Base-by-base conservation (phyloP, 306 rosid genomes). In the Glycine latifolia region DNA sequence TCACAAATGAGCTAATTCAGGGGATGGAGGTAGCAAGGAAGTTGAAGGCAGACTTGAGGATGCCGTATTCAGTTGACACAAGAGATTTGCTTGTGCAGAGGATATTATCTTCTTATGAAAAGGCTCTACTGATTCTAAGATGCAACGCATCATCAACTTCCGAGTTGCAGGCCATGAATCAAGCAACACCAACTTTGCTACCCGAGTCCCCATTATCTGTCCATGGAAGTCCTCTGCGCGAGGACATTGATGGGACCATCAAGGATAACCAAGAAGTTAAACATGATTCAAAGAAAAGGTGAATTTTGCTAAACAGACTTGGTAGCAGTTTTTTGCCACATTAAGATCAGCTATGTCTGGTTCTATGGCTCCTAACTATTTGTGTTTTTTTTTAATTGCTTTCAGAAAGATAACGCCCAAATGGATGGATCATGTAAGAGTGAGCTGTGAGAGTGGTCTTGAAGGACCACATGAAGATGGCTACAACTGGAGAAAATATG, bases 391-490 rank as follows among this genome's bases (percentile, higher is more conserved):
- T 8, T n/a, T 55, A 81, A 63, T 65, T 73, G 79, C 35, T 83
- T 84, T 80, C 97, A 92, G 98, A 91, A 93, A 92, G 92, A 71
- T 47, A 52, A 16, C 79, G 85, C 90, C 94, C 35, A 91, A 87
- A 81, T 92, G 89, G 90, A 86, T 86, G 55, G 91, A 91, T 56
- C 97, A 89, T 55, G 89, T 88, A 53, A 89, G 89, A 88, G 89
- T 92, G 68, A 86, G 77, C 86, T 87, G 89, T 5, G 98, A 89
- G 77, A 94, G 81, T 39, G 89, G 96, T 46, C 82, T 92, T 39
- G 98, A 91, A 84, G 98, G 97, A 66, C 83, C 97, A 31, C 91
- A 86, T 3, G 97, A 94, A 31, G 98, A 94, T 70, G 97, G 98
- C 81, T 89, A 82, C 69, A 90, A 87, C 86, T 94, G 98, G 98